Conservation (phyloP, 768 basidiomycete species). For the Tylopilus intermedius region DNA sequence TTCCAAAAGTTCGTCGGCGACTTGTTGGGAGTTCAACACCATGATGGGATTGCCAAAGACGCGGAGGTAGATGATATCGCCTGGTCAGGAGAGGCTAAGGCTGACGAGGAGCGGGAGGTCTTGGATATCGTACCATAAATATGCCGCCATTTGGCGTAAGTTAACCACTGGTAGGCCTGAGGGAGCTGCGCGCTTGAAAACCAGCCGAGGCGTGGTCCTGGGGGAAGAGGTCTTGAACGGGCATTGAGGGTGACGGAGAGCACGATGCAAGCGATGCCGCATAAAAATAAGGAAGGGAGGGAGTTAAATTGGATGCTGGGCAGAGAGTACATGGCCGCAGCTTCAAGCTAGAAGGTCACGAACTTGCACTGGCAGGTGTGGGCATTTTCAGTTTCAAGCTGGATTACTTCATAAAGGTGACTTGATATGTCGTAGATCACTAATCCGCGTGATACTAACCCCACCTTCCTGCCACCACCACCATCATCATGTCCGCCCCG, state of each 20-base stretch:
- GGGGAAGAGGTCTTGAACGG: slow-evolving; percentile 27
- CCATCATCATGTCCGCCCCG: slow-evolving; percentile 36
- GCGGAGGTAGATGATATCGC: slow-evolving; percentile 44
- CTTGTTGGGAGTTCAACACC: slow-evolving; percentile 40
- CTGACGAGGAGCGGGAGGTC: not conserved
- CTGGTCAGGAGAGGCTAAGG: slow-evolving; percentile 20
- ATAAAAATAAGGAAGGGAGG: not conserved
- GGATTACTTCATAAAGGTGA: not conserved
- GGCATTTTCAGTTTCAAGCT: not conserved
- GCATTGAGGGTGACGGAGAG: slow-evolving; percentile 10
- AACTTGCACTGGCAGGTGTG: not conserved
- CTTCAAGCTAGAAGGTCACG: not conserved
- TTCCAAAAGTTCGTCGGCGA: slow-evolving; percentile 42
- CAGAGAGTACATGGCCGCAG: not conserved
- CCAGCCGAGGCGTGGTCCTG: slow-evolving; percentile 40
- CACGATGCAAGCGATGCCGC: slow-evolving; percentile 9
- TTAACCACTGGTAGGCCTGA: slow-evolving; percentile 38
- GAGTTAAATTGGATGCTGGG: not conserved
- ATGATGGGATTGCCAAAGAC: slow-evolving; percentile 44
- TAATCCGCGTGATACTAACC: too few species aligned
- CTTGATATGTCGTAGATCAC: not conserved
- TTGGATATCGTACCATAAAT: slow-evolving; percentile 33
- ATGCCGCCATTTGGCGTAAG: slow-evolving; percentile 42
- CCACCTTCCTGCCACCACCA: not conserved
- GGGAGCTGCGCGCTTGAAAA: slow-evolving; percentile 33